Evolutionary conservation across 129 eudicot species (phyloP), one percentile per base, ranked within the genome.

Genomic region (Lactuca saligna): DNA sequence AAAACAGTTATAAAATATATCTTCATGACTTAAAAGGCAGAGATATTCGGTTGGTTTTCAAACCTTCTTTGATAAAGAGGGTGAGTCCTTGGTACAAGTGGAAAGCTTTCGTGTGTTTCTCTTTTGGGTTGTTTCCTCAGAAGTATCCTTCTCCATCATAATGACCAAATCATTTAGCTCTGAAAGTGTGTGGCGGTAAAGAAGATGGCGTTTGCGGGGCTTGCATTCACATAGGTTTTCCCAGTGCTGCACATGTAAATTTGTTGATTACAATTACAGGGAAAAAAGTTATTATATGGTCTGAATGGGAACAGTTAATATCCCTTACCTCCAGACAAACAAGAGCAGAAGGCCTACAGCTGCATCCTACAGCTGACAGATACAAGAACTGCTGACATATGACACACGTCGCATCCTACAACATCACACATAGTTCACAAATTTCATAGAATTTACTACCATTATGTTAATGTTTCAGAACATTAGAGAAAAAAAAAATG

Each of bases 171-270:
- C 88, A 67, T 81, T 78, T 78, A 94, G 54, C 73, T 94, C 96
- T 25, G 90, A 88, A 69, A 94, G 88, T 61, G 96, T 79, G 81
- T 87, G 89, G 38, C 97, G 99, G 75, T 87, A 94, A 49, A 82
- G 84, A 41, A 94, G 84, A 17, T 81, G 66, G 61, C 72, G 93
- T 68, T 83, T 90, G 64, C 77, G 79, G 5, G 97, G 86, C 78
- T 81, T 90, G 85, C 99, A 94, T 82, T 94, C 99, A 72, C 99
- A 94, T 20, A 94, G 80, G 69, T 84, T 90, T 69, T 94, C 95
- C 93, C 93, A 94, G 49, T 94, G 99, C 99, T 94, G 89, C 90
- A 80, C 13, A 60, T n/a, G 41, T 42, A 6, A 35, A 35, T 25
- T 25, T 25, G 29, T 25, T 25, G 29, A 25, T 25, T 25, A 25